These are phyloP conservation scores for Biscutella laevigata DNA, from an alignment of 441 rosid genomes.

Conservation along the genomic window DNA sequence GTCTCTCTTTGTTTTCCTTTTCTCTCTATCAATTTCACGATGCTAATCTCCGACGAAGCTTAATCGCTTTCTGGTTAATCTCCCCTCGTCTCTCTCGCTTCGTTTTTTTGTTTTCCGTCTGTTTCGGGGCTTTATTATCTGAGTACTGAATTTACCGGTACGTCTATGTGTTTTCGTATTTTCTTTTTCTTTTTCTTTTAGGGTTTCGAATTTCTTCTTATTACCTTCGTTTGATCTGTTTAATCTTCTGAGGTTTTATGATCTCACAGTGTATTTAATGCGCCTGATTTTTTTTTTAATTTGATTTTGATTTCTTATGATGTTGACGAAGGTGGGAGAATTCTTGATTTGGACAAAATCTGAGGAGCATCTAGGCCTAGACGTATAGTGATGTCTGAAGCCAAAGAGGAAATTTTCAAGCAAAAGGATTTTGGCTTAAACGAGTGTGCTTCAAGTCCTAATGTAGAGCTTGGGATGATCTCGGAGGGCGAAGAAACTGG, in stretches of 20 bases:
- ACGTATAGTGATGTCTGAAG: conserved; percentile 5
- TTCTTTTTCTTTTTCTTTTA: conserved; percentile 5
- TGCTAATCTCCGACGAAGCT: conserved; percentile 25
- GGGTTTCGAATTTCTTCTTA: background rate
- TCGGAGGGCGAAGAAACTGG: too few species aligned
- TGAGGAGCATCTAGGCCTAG: conserved; percentile 24
- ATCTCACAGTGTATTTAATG: background rate
- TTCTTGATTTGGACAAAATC: conserved; percentile 9
- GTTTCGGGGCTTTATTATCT: background rate
- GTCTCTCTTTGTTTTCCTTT: background rate
- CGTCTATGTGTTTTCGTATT: background rate
- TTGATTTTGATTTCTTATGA: conserved; percentile 3
- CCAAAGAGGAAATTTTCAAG: conserved; percentile 12
- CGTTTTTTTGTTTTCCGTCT: background rate
- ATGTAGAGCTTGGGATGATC: background rate
- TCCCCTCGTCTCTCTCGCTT: conserved; percentile 8
- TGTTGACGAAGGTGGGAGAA: background rate
- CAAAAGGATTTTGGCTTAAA: conserved; percentile 11
- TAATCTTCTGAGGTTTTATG: background rate
- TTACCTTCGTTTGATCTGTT: background rate
- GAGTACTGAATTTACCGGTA: background rate
- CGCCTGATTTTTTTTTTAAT: background rate
- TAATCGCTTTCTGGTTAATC: background rate
- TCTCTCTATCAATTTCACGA: conserved; percentile 5
- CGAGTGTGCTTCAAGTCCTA: conserved; percentile 11